Conservation (phyloP, 2,329 filamentous ascomycete species). For the Cercospora sesami region DNA sequence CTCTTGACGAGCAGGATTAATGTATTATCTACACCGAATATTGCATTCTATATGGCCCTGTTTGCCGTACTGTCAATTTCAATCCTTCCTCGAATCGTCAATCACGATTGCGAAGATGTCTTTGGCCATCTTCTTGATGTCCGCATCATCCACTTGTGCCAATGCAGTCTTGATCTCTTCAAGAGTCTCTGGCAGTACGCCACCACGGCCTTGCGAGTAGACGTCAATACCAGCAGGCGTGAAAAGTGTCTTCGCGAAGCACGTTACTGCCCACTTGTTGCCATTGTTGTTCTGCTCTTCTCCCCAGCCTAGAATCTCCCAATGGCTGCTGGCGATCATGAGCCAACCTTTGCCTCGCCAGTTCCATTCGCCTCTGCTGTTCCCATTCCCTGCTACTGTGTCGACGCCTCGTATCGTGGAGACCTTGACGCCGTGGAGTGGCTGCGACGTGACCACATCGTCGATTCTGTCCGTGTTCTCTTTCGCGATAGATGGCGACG, state of each 20-base stretch:
- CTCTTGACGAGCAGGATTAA: not conserved
- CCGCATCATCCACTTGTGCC: conserved; percentile 51
- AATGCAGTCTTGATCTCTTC: conserved; percentile 58
- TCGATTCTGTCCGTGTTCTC: conserved; percentile 57
- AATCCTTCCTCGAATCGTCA: conserved; percentile 34
- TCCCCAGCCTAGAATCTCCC: conserved; percentile 80
- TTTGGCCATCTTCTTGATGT: conserved; percentile 55
- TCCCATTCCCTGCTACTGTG: conserved; percentile 43
- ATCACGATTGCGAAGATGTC: conserved; percentile 51
- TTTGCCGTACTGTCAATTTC: not conserved
- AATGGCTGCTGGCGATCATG: conserved; percentile 69
- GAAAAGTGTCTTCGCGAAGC: conserved; percentile 80
- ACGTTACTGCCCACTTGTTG: conserved; percentile 73
- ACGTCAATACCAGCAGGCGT: conserved; percentile 80
- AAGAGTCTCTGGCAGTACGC: conserved; percentile 60
- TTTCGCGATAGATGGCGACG: conserved; percentile 35
- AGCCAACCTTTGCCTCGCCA: conserved; percentile 79
- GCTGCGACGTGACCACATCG: conserved; percentile 72
- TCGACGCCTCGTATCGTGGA: conserved; percentile 68
- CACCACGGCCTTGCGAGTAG: conserved; percentile 65
- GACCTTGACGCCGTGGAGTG: conserved; percentile 50
- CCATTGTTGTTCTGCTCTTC: conserved; percentile 45
- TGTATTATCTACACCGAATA: not conserved
- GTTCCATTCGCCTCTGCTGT: conserved; percentile 56
- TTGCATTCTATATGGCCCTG: not conserved